Evolutionary conservation across 345 rosid genomes (phyloP), one percentile per base, ranked within the genome.

Genomic region (Limnanthes douglasii): DNA sequence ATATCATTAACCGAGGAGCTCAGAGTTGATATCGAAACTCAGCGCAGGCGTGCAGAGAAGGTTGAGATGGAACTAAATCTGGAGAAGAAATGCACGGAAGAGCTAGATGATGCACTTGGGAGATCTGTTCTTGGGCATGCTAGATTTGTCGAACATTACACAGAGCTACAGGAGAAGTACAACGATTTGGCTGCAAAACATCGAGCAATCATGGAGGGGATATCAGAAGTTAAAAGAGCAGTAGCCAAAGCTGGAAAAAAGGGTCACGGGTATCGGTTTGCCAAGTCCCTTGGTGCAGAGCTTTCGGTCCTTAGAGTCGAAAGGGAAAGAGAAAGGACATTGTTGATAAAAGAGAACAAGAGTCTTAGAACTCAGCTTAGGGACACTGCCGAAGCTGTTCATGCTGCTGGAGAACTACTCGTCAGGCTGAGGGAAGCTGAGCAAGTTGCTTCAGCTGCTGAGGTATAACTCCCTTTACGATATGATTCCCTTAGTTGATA

Each of bases 321-420:
- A 48, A 73, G 70, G 57, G 98, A 78, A 39, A 66, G 64, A 62
- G 98, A 90, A 51, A 77, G 71, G 15, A 74, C 84, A 34, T 38
- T 61, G 37, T 18, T 84, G 65, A 77, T 63, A 41, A 90, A 60
- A 60, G 98, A 84, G 54, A 90, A 90, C 48, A 50, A 59, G 49
- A 77, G 67, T 49, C 95, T 84, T 12, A 80, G 58, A 59, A 51
- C 61, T 57, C 98, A 90, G 64, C 69, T 83, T 13, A 62, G 92
- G 31, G 81, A 88, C 67, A 88, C 94, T 24, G 97, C 95, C 22
- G 98, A 90, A 57, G 98, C 95, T 27, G 98, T 84, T 46, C 98
- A 84, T 55, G 84, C 94, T 28, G 95, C 98, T 18, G 97, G 97
- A 53, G 97, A 88, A 60, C 78, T 88, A 16, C 95, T 88, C 21